A percentile compares a stretch with the other conserved stretches of the same genome.
phyloP scores from a whole-genome alignment of 2,329 filamentous ascomycete species.

The Xylaria sp. region DNA sequence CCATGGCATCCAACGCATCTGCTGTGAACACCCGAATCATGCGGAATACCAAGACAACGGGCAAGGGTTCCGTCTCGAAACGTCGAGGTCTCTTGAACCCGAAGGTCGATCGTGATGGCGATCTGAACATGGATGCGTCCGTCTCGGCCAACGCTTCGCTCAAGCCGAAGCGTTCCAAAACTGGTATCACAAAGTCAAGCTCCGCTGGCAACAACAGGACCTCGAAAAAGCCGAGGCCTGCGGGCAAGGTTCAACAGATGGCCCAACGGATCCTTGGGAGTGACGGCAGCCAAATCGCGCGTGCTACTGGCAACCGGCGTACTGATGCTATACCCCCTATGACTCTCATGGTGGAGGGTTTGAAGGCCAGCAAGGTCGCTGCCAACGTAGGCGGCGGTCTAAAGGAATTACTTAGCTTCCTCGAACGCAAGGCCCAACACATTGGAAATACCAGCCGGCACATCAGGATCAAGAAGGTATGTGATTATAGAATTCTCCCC shows the following conservation, averaged over 20 bases:
- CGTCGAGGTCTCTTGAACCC: conserved; percentile 35
- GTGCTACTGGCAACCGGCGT: conserved; percentile 22
- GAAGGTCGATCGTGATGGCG: conserved; percentile 51
- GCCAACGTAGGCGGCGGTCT: conserved; percentile 62
- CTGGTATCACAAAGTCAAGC: background rate
- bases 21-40: conserved; percentile 15
- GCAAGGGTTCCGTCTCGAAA: conserved; percentile 44
- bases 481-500: conserved; percentile 43
- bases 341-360: conserved; percentile 51
- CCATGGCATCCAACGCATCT: conserved; percentile 23
- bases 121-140: conserved; percentile 53
- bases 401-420: conserved; percentile 58
- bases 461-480: conserved; percentile 72
- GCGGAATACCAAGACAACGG: conserved; percentile 20
- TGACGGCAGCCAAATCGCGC: conserved; percentile 34
- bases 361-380: conserved; percentile 64
- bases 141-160: conserved; percentile 32
- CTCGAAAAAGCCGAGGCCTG: conserved; percentile 24
- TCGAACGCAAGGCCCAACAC: conserved; percentile 64
- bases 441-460: conserved; percentile 46
- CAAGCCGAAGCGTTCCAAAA: conserved; percentile 23
- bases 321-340: conserved; percentile 29
- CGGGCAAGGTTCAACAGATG: conserved; percentile 37
- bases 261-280: conserved; percentile 41
- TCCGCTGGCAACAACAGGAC: conserved; percentile 14